Evolutionary conservation across 2,329 filamentous ascomycete species (phyloP), one percentile per base, ranked within the genome.

Genomic region (Fusarium bactridioides): DNA sequence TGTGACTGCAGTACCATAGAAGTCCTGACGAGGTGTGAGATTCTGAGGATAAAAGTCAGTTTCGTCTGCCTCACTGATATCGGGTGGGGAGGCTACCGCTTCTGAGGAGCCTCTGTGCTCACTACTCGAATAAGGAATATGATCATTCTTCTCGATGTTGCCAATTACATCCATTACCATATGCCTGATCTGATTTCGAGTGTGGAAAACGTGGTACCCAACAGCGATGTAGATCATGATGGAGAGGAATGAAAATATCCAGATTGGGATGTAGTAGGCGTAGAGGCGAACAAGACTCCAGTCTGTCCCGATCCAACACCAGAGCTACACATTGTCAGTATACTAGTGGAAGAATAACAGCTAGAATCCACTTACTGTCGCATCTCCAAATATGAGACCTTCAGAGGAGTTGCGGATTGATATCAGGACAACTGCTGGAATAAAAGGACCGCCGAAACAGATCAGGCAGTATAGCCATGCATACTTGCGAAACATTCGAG

Each of bases 391-490:
- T 8, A 88, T 81, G 4, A 81, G 79, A 0, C 83, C 82, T 16
- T 80, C 79, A 12, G 76, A 68, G 19, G 81, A 74, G 19, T 78
- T 80, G 5, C 79, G 81, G 50, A 93, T 82, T 23, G 91, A 87
- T n/a, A 94, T 84, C 62, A 92, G 89, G 21, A 87, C 83, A 31
- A 95, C 78, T 0, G 92, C 88, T 1, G 92, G 90, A 13, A 94
- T 81, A 25, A 92, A 86, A 0, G 93, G 92, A 0, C 92, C 75
- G 0, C 92, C 92, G 65, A 94, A 95, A 78, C 92, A 93, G 50
- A 90, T 80, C 1, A 90, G 47, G 27, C 90, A 85, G 78, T 95
- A 95, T 53, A 89, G 86, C 86, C 91, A 93, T 58, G 91, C 86
- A 76, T 93, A 92, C 55, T 88, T 87, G 21, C 88, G 86, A 76